These are phyloP conservation scores for Platanthera zijinensis DNA, from an alignment of 106 monocot genomes.

Conservation along the genomic window DNA sequence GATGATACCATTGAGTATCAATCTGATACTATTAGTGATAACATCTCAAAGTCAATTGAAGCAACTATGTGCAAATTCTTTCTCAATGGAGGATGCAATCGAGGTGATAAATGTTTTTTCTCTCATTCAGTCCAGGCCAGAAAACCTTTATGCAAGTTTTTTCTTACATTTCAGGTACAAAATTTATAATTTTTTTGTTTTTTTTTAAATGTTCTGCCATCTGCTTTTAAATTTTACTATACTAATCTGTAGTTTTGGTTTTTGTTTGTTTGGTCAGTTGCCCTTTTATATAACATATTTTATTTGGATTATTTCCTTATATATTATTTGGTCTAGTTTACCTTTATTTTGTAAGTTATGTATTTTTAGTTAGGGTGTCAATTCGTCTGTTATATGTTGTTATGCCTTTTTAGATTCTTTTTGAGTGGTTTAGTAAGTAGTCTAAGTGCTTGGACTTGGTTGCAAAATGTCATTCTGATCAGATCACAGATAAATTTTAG, in stretches of 20 bases:
- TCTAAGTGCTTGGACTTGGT: too few species aligned
- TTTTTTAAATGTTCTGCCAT: neutral
- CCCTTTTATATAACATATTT: neutral
- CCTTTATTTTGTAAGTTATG: too few species aligned
- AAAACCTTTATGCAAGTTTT: slow-evolving; percentile 64
- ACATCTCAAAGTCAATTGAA: slow-evolving; percentile 3
- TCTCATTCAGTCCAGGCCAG: slow-evolving; percentile 55
- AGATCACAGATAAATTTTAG: too few species aligned
- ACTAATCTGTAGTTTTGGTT: neutral
- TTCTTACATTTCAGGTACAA: slow-evolving; percentile 57
- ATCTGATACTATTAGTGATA: slow-evolving; percentile 3
- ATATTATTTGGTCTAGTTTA: too few species aligned
- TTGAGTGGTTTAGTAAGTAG: too few species aligned
- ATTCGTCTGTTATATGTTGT: too few species aligned
- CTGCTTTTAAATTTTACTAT: neutral
- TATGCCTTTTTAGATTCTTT: too few species aligned
- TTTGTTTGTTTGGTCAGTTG: neutral
- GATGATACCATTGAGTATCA: slow-evolving; percentile 9
- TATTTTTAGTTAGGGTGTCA: too few species aligned
- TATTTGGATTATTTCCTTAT: neutral
- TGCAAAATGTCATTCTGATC: too few species aligned
- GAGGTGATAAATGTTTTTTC: slow-evolving; percentile 46
- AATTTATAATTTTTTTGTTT: neutral
- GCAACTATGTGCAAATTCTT: slow-evolving; percentile 43
- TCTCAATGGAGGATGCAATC: slow-evolving; percentile 42